A percentile compares a stretch with the other conserved stretches of the same genome.
phyloP scores from a whole-genome alignment of 1,284 basidiomycete species.

The Microbotryomycetes sp. region DNA sequence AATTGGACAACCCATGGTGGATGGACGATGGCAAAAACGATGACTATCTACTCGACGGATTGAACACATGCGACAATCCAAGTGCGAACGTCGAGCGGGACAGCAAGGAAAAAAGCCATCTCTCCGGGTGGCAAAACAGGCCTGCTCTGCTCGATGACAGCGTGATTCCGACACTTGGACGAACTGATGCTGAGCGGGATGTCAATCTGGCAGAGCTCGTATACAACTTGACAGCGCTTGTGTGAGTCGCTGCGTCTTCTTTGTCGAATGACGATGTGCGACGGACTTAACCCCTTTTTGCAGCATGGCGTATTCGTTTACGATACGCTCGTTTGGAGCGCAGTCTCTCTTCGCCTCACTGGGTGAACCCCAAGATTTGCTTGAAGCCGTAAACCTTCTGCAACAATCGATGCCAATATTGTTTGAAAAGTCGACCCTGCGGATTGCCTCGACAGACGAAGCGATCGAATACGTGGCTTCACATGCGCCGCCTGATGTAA shows the following conservation, averaged over 20 bases:
- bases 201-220: no score
- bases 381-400: constrained; percentile 9
- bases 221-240: neutral
- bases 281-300: neutral
- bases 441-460: constrained; percentile 2
- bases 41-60: neutral
- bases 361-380: constrained; percentile 10
- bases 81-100: no score
- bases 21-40: constrained; percentile 36
- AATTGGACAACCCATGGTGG: constrained; percentile 59
- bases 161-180: no score
- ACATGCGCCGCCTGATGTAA: neutral
- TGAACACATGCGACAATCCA: neutral
- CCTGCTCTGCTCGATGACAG: no score
- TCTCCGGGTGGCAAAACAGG: no score
- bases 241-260: neutral
- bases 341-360: constrained; percentile 12
- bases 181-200: no score
- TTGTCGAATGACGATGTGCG: neutral
- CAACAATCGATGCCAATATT: constrained; percentile 21
- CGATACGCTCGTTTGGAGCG: constrained; percentile 24
- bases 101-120: no score
- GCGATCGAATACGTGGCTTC: constrained; percentile 17
- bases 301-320: constrained; percentile 29
- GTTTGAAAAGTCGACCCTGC: constrained; percentile 11